Evolutionary conservation across 2,329 filamentous ascomycete genomes (phyloP), one percentile per base, ranked within the genome.

Genomic region (Apiospora hydei): DNA sequence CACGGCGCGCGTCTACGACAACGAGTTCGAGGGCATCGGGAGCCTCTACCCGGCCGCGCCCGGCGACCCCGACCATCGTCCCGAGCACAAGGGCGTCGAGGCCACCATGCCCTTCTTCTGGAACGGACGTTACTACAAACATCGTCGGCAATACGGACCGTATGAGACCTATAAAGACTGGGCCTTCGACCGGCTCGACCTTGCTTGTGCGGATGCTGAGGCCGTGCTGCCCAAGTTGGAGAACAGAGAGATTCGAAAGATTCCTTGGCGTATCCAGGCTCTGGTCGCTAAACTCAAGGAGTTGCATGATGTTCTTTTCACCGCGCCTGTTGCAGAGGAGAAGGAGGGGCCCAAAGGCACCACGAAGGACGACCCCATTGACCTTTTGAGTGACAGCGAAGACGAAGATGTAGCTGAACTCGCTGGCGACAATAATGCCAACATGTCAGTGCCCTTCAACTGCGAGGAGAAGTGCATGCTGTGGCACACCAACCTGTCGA

Each of bases 401-500:
- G 44, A 69, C 5, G 46, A 51, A 13, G 21, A 16, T 46, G 1
- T 8, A 2, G 8, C 10, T 10, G n/a, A 38, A 18, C 46, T 7
- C 49, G n/a, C 11, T 21, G 5, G 68, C 66, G 41, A 64, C 57
- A 44, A 61, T 21, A 46, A 64, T 11, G 13, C 11, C 46, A 47
- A 67, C 70, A 66, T 6, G 16, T 38, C 3, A 3, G 24, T 26
- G 41, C 66, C 41, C 41, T 46, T 68, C 18, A n/a, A 34, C 13
- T 41, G 66, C 6, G 66, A 68, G 24, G 74, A 77, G 51, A 70
- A 70, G 0, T 81, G 80, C 1, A 76, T 81, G 69, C 73, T 82
- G 26, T 78, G 75, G 73, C 81, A 82, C 67, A 75, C 80, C 44
- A 76, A 78, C 43, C 73, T 83, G 4, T 81, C 78, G 4, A 53